Conservation (phyloP, 2,329 filamentous ascomycete genomes). For the Chalaropsis thielavioides region DNA sequence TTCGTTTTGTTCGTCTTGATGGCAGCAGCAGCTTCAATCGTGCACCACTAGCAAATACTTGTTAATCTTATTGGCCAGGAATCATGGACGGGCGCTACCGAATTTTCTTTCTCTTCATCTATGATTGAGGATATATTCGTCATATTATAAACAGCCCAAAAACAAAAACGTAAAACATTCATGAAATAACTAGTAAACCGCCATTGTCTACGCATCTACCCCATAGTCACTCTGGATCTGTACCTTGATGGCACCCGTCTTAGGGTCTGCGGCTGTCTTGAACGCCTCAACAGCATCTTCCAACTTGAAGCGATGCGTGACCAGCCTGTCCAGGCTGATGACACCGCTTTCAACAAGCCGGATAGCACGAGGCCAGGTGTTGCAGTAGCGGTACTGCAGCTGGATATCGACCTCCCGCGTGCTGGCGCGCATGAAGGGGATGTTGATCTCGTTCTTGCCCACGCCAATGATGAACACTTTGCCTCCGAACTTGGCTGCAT, state of each 20-base stretch:
- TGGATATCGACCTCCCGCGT: conserved; percentile 87
- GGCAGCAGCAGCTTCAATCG: background rate
- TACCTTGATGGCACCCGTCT: conserved; percentile 94
- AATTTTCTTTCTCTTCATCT: background rate
- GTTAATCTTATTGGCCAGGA: background rate
- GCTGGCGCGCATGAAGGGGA: conserved; percentile 87
- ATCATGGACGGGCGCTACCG: background rate
- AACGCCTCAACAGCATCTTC: conserved; percentile 86
- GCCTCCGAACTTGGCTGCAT: conserved; percentile 84
- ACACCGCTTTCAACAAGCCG: conserved; percentile 72
- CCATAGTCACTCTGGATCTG: conserved; percentile 57
- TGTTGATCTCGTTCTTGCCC: conserved; percentile 85
- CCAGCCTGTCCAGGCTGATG: conserved; percentile 64
- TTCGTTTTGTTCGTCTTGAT: background rate
- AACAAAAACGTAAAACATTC: background rate
- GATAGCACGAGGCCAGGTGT: conserved; percentile 92
- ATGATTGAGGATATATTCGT: background rate
- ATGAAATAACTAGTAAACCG: background rate
- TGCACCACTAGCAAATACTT: background rate
- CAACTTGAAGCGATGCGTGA: conserved; percentile 74
- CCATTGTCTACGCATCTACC: conserved; percentile 9
- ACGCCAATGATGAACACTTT: conserved; percentile 96
- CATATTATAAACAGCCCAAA: background rate
- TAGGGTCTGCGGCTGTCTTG: conserved; percentile 71
- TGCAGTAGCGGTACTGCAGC: conserved; percentile 92